Base-by-base conservation (phyloP, 208 protist species). In the Leishmania gerbilli region DNA sequence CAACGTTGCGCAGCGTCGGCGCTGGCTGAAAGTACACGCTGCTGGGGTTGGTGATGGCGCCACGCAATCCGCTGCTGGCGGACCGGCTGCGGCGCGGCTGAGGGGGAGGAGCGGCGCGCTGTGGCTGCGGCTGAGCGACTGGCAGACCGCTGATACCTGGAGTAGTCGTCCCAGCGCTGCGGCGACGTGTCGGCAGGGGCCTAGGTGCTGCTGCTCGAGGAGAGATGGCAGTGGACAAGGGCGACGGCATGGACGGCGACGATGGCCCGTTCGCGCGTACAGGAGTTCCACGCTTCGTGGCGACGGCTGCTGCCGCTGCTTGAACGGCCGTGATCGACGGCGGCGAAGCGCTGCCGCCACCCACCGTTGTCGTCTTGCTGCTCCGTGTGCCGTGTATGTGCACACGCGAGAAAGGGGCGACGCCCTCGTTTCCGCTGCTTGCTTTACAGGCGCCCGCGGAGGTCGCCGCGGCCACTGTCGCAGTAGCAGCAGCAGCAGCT, bases 51-150 rank as follows among this genome's bases (percentile, higher is more conserved):
- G 24, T 47, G 72, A 2, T 56, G 37, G 74, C 21, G 27, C 56
- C 51, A 27, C 55, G n/a, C 3, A 67, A 31, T 11, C 74, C 64
- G 40, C n/a, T 76, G 58, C 49, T 80, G 42, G 76, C 60, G 58
- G 76, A 80, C 68, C 51, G 69, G 49, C 71, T 80, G 47, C 81
- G 76, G 34, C 53, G 74, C 15, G n/a, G 49, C 71, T 60, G n/a
- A 15, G 31, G 71, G 40, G 71, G 49, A 31, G 71, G 71, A 13
- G 49, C 71, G 51, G 49, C 71, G 15, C 51, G 71, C 21, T 42
- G 71, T n/a, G 45, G 49, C 49, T 58, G 71, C 49, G 51, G 47
- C 51, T 55, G 71, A 42, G 49, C 31, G 51, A 55, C 45, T 19
- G 68, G 45, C 40, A 34, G 24, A 34, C 24, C 11, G 68, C 27